Evolutionary conservation across 441 rosid species (phyloP).

Genomic region (Gossypium lobatum): DNA sequence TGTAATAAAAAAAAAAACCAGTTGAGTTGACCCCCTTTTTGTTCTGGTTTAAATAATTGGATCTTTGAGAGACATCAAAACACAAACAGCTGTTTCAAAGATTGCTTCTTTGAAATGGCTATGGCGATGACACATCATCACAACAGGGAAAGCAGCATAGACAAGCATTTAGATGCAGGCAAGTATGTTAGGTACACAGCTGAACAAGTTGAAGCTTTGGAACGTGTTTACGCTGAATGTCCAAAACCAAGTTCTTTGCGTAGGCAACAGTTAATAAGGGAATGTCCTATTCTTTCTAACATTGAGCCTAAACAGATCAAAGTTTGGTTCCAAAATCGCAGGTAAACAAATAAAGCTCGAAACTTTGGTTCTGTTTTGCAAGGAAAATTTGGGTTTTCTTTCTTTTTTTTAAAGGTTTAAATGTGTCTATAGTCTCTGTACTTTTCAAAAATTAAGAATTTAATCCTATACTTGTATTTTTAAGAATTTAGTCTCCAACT

Average conservation of each 20-base stretch:
- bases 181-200: conserved; percentile 96
- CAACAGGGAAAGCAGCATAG: conserved; percentile 64
- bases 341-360: conserved; percentile 31
- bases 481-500: too few species aligned
- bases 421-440: too few species aligned
- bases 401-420: too few species aligned
- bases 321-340: conserved; percentile 97
- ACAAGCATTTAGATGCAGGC: conserved; percentile 68
- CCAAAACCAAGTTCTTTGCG: conserved; percentile 94
- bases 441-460: too few species aligned
- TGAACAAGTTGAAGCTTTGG: conserved; percentile 99
- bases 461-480: too few species aligned
- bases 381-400: not conserved
- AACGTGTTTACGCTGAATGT: conserved; percentile 92
- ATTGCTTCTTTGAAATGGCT: conserved; percentile 42
- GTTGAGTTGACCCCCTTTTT: too few species aligned
- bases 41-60: too few species aligned
- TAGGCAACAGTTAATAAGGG: conserved; percentile 88
- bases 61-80: too few species aligned
- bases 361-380: not conserved
- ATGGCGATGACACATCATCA: conserved; percentile 67
- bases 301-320: conserved; percentile 99
- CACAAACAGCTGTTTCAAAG: conserved; percentile 5
- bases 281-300: conserved; percentile 83
- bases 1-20: too few species aligned